Evolutionary conservation across 176 grass and related monocot species (phyloP).

Genomic region (Elaeis guineensis): DNA sequence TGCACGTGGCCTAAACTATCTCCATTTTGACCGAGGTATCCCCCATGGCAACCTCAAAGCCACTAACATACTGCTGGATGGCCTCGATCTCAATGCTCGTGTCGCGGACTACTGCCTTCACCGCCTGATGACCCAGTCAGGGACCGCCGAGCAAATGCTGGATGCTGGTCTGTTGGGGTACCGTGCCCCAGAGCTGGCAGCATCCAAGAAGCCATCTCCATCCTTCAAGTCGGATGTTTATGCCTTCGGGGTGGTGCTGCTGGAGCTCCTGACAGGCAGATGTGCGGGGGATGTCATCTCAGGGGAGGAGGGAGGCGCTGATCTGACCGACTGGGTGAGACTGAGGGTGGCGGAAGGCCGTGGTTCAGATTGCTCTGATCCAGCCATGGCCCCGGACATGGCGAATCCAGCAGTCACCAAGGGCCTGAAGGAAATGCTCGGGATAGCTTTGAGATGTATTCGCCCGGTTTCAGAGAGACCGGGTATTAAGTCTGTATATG

Average conservation of each 20-base stretch:
- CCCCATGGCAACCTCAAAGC: slow-evolving; percentile 98
- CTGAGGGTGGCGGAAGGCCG: slow-evolving; percentile 61
- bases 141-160: slow-evolving; percentile 54
- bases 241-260: slow-evolving; percentile 64
- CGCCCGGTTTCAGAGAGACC: slow-evolving; percentile 65
- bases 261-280: slow-evolving; percentile 74
- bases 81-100: slow-evolving; percentile 78
- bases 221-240: slow-evolving; percentile 92
- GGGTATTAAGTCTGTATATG: slow-evolving; percentile 92
- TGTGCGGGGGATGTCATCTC: slow-evolving; percentile 65
- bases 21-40: slow-evolving; percentile 87
- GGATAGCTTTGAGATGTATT: slow-evolving; percentile 91
- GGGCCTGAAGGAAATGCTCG: slow-evolving; percentile 82
- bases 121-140: slow-evolving; percentile 82
- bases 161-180: slow-evolving; percentile 80
- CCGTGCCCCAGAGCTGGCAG: slow-evolving; percentile 74
- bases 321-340: slow-evolving; percentile 74
- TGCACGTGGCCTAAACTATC: slow-evolving; percentile 89
- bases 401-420: slow-evolving; percentile 49
- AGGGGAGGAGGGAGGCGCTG: slow-evolving; percentile 43
- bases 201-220: slow-evolving; percentile 72
- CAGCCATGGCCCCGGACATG: slow-evolving; percentile 43
- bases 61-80: slow-evolving; percentile 77
- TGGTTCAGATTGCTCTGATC: slow-evolving; percentile 69
- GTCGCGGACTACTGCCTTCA: slow-evolving; percentile 83